Evolutionary conservation across 1,284 basidiomycete species (phyloP), one percentile per base, ranked within the genome.

Genomic region (Xerocomus amazonicus): DNA sequence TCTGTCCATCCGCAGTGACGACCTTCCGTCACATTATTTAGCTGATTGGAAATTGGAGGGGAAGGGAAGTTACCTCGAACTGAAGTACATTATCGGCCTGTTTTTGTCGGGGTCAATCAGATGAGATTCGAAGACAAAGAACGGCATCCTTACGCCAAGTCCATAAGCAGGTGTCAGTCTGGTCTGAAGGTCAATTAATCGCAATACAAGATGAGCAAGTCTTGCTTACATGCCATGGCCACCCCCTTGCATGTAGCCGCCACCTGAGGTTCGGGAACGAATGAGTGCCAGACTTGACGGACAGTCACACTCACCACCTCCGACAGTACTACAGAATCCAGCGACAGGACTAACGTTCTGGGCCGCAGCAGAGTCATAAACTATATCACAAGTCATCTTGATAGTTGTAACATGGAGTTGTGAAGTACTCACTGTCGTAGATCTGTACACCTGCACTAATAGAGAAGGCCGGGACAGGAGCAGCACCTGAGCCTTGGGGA

Each of bases 201-300:
- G 12, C 10, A 26, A 23, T 16, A 13, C 19, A 9, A 23, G 5
- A 14, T 26, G 17, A 13, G 29, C 14, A 10, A 19, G 9, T 34
- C 27, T 17, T 13, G 14, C 59, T 61, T 39, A 63, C 60, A 47
- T 6, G 19, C 62, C 31, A 35, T 53, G 42, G 8, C 62, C 62
- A 23, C 63, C 60, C n/a, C 62, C 60, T 48, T 63, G 61, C 4
- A 62, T 16, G 23, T 17, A 65, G 5, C 60, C 61, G 9, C 56
- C 60, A 12, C 53, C 57, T 62, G 4, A 5, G 8, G 6, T 6
- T 17, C 9, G 10, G 23, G 37, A 23, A 19, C 14, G 19, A 23
- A 23, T 23, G 19, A 23, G 19, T 23, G 19, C 19, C 19, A 23
- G 19, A 23, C 19, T 23, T 23, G 19, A 23, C 19, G 19, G 19